These are phyloP conservation scores for Macrolepiota albuminosa DNA, from an alignment of 768 basidiomycete genomes.

Conservation along the genomic window DNA sequence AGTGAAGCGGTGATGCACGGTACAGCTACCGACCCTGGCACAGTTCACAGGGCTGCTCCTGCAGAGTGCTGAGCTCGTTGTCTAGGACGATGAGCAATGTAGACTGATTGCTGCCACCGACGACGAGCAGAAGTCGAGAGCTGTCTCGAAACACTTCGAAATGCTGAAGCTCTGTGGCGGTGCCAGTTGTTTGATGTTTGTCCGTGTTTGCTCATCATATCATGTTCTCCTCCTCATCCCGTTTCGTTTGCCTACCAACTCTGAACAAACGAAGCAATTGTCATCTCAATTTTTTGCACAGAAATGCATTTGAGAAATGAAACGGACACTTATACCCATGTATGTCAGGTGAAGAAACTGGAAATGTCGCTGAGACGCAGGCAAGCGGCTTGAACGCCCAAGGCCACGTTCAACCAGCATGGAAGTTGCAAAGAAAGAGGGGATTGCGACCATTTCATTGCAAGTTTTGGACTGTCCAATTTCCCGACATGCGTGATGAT, in stretches of 20 bases:
- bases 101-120: conserved; percentile 1
- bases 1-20: background rate
- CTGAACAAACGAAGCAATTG: background rate
- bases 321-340: background rate
- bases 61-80: conserved; percentile 2
- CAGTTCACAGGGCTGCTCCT: background rate
- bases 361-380: background rate
- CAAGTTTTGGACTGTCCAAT: conserved; percentile 4
- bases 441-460: conserved; percentile 2
- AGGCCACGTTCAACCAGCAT: background rate
- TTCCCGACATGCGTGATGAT: conserved; percentile 6
- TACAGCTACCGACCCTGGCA: background rate
- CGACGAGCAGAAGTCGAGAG: conserved; percentile 11
- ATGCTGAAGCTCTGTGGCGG: conserved; percentile 8
- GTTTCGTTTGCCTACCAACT: conserved; percentile 10
- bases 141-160: conserved; percentile 12
- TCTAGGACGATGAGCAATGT: conserved; percentile 1
- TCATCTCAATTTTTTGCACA: background rate
- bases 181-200: conserved; percentile 18
- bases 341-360: background rate
- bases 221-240: conserved; percentile 15
- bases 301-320: background rate
- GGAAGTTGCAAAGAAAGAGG: conserved; percentile 13
- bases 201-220: conserved; percentile 8
- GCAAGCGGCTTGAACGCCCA: background rate